Evolutionary conservation across 345 rosid genomes (phyloP), one percentile per base, ranked within the genome.

Genomic region (Geranium brycei): DNA sequence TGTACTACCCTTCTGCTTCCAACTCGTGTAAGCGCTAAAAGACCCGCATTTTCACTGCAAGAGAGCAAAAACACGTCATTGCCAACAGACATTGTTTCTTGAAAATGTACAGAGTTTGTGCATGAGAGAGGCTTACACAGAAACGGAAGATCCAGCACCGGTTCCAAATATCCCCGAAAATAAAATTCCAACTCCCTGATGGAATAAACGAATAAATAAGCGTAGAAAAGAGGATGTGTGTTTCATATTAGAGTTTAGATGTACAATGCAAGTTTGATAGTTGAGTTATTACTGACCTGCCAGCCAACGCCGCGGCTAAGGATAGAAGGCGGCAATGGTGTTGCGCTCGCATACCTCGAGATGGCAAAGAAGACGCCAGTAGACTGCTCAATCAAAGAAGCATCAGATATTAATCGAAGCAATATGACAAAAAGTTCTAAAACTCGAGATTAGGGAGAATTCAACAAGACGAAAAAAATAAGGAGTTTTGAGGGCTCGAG

Each of bases 261-360:
- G 47, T 38, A 38, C 47, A 38, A 38, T 38, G 47, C 47, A 38
- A 38, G 47, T 10, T 38, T 23, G 28, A 23, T 23, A 23, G 11
- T 38, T 38, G 11, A 38, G 11, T 38, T 5, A 38, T 10, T 38
- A 47, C 53, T 62, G 81, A 92, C 98, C 96, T 92, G 98, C 98
- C 98, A 92, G 75, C 98, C 95, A 64, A 92, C 79, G 18, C 98
- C 98, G 3, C 95, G 96, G 83, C 96, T 92, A 47, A 92, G 86
- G 66, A 92, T 75, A 57, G 98, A 89, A 71, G 98, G 96, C 19
- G 96, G 96, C 30, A 91, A 55, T 4, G 96, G 98, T 28, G 98
- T 92, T 58, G 98, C 95, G 65, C 95, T 85, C 57, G 98, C 93
- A 72, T 80, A 92, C 69, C 95, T 86, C 4, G 98, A 79, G 13